phyloP scores from a whole-genome alignment of 192 early-diverging fungal genomes.

The Globomyces pollinis-pini region DNA sequence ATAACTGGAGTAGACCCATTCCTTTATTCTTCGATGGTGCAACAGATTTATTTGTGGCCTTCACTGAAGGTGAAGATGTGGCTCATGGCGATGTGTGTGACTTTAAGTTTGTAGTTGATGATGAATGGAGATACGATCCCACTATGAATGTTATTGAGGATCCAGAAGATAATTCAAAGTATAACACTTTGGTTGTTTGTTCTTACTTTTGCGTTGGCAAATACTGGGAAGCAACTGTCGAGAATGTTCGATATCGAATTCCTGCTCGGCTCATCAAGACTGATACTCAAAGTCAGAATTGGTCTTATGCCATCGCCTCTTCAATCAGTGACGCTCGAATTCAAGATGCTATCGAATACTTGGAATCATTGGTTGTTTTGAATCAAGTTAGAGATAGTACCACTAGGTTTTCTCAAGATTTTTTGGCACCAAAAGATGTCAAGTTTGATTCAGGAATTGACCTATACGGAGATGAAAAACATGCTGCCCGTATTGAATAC shows the following conservation, averaged over 20 bases:
- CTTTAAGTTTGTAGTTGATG: neutral
- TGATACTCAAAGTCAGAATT: too few relatives aligned
- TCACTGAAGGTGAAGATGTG: slow-evolving; percentile 1
- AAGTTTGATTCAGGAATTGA: slow-evolving; percentile 4
- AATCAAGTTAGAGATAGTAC: neutral
- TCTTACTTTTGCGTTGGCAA: neutral
- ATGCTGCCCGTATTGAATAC: too few relatives aligned
- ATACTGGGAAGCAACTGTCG: neutral
- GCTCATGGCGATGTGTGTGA: neutral
- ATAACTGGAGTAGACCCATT: slow-evolving; percentile 1
- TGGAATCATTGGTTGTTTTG: neutral
- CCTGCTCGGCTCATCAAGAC: neutral
- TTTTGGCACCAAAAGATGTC: neutral
- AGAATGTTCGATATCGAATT: neutral
- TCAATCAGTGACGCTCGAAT: neutral
- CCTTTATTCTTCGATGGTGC: slow-evolving; percentile 6
- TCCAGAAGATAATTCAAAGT: neutral
- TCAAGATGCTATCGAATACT: slow-evolving; percentile 2
- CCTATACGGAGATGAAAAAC: too few relatives aligned
- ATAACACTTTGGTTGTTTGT: neutral
- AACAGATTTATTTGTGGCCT: neutral
- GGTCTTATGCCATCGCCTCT: too few relatives aligned
- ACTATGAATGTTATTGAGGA: neutral
- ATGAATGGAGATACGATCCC: neutral
- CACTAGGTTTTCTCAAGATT: neutral